Evolutionary conservation across 306 rosid genomes (phyloP).

Genomic region (Aeschynomene evenia): DNA sequence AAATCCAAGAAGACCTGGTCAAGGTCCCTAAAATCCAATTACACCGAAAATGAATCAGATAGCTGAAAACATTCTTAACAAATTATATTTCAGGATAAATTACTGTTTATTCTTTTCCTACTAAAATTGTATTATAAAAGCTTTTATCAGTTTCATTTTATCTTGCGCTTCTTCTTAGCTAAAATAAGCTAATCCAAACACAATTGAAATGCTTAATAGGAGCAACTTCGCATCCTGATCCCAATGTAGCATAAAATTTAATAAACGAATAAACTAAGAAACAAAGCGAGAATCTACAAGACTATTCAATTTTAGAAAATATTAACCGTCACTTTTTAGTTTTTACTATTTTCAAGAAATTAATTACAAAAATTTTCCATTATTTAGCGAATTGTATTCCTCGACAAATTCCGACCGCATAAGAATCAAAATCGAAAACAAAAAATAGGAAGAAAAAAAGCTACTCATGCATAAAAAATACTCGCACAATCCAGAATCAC

Average conservation of each 20-base stretch:
- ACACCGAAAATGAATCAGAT: background rate
- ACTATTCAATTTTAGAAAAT: background rate
- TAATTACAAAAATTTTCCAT: background rate
- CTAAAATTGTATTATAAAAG: background rate
- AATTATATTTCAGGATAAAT: background rate
- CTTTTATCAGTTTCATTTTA: background rate
- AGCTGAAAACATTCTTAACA: background rate
- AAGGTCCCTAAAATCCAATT: too few species aligned
- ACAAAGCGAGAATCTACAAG: background rate
- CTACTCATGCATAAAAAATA: background rate
- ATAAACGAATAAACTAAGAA: too few species aligned
- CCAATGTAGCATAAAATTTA: background rate
- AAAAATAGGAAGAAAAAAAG: background rate
- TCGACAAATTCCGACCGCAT: background rate
- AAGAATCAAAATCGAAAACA: background rate
- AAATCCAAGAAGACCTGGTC: too few species aligned
- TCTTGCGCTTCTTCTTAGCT: background rate
- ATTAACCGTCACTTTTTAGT: background rate
- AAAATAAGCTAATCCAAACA: background rate
- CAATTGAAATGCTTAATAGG: background rate
- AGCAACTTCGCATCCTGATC: background rate
- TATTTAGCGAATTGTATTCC: background rate
- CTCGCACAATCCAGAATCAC: background rate
- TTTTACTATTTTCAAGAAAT: too few species aligned
- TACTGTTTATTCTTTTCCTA: background rate